These are phyloP conservation scores for Cornus controversa DNA, from an alignment of 148 eudicot genomes.

Conservation along the genomic window DNA sequence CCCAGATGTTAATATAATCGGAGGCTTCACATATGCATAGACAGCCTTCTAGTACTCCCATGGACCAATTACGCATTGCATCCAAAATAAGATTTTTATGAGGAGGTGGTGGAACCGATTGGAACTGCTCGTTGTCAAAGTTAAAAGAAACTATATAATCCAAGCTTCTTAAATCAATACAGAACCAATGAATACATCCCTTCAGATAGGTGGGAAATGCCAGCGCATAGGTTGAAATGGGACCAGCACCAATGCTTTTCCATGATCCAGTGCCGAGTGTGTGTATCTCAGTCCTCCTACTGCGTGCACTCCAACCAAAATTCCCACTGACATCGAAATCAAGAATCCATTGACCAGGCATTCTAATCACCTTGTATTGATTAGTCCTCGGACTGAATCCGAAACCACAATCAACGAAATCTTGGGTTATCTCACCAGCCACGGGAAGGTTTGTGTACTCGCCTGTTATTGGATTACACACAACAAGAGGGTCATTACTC, in stretches of 20 bases:
- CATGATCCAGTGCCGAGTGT: slow-evolving; percentile 15
- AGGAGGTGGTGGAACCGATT: neutral
- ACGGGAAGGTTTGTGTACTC: no score
- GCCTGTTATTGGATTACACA: no score
- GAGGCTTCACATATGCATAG: slow-evolving; percentile 17
- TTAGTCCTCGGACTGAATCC: slow-evolving; percentile 16
- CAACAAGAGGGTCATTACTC: no score
- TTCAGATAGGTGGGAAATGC: neutral
- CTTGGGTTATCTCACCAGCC: neutral
- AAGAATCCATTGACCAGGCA: slow-evolving; percentile 1
- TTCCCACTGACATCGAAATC: no score
- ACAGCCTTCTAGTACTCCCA: slow-evolving; percentile 18
- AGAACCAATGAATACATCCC: slow-evolving; percentile 21
- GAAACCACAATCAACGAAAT: slow-evolving; percentile 12
- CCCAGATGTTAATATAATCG: slow-evolving; percentile 12
- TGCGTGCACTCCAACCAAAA: no score
- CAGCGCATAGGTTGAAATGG: neutral
- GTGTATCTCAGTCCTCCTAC: slow-evolving; percentile 9
- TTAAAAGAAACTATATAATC: slow-evolving; percentile 16
- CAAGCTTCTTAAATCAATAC: neutral
- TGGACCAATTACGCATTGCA: neutral
- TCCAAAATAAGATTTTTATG: no score
- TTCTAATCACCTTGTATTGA: slow-evolving; percentile 15
- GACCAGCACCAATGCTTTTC: neutral
- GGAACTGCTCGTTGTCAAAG: slow-evolving; percentile 11